Conservation (phyloP, 371 early-diverging fungal species). For the Apophysomyces variabilis region DNA sequence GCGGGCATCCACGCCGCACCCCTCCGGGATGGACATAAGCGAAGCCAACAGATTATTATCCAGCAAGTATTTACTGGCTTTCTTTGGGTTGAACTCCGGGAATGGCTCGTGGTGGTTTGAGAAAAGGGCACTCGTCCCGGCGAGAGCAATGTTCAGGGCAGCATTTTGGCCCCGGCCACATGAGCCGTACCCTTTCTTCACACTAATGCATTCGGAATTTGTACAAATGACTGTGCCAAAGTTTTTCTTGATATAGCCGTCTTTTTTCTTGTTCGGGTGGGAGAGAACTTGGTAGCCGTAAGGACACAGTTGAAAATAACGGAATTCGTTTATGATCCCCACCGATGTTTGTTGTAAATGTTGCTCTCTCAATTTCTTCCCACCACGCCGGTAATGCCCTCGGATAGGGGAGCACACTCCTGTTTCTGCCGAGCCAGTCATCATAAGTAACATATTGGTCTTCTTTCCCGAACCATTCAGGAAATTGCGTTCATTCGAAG, state of each 20-base stretch:
- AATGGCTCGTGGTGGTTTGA: neutral
- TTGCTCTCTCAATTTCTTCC: neutral
- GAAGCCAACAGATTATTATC: too few species aligned
- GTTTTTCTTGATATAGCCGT: neutral
- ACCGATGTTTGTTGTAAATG: neutral
- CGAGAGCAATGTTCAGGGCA: neutral
- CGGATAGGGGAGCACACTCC: neutral
- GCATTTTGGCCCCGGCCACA: neutral
- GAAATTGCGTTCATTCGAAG: neutral
- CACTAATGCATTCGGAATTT: neutral
- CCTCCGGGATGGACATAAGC: too few species aligned
- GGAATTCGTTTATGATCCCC: neutral
- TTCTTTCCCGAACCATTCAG: neutral
- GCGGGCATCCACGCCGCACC: too few species aligned
- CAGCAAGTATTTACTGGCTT: conserved; percentile 1
- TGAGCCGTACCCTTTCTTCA: too few species aligned
- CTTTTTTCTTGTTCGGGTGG: neutral
- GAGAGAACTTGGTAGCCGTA: neutral
- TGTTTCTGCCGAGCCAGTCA: neutral
- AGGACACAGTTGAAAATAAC: neutral
- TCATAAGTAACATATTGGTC: neutral
- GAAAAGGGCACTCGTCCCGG: neutral
- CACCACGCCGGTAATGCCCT: neutral
- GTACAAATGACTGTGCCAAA: neutral
- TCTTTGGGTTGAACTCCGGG: neutral